Base-by-base conservation (phyloP, 2,329 filamentous ascomycete genomes). In the Aspergillus ruber region DNA sequence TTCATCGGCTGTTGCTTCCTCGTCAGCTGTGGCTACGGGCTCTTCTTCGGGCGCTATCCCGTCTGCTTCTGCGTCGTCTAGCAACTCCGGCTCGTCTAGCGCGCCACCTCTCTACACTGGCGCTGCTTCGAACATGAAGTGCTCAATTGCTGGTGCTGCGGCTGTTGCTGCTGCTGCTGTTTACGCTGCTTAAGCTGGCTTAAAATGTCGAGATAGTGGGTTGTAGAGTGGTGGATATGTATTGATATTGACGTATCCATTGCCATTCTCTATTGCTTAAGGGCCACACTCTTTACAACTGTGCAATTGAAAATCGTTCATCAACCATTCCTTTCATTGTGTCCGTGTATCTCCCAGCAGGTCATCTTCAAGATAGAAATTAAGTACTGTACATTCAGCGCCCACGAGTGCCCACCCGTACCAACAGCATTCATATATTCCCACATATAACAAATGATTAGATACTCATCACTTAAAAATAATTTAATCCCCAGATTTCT, bases 111-210 rank as follows among this genome's bases (percentile, higher is more conserved):
- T 53, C 44, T 63, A 55, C 49, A 57, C 50, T 33, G 48, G 58
- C 33, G 63, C 60, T 53, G 61, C 57, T 38, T 51, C 44, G 29
- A 54, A 49, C 43, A 44, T 58, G 41, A 57, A 60, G 57, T 57
- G 54, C 17, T 58, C 59, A 51, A 32, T 64, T 48, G 54, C 54
- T 39, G 57, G 61, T 47, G 54, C 58, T 46, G 59, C 54, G 46
- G 58, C 50, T 10, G 12, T 58, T 23, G 58, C 54, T 23, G 60
- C 56, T n/a, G 58, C 52, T 21, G 59, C 55, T 47, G 56, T 53
- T 12, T 39, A 39, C 5, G 36, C 18, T 21, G 36, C 18, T 9
- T 39, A 39, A 39, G 10, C 3, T 12, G 6, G 5, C 2, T 18
- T 39, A 2, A 7, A 4, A 6, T 39, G 36, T 20, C 8, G 9